A percentile compares a stretch with the other conserved stretches of the same genome.
Evolutionary conservation across 2,329 filamentous ascomycete species (phyloP).

Genomic region (Colletotrichum coccodes): DNA sequence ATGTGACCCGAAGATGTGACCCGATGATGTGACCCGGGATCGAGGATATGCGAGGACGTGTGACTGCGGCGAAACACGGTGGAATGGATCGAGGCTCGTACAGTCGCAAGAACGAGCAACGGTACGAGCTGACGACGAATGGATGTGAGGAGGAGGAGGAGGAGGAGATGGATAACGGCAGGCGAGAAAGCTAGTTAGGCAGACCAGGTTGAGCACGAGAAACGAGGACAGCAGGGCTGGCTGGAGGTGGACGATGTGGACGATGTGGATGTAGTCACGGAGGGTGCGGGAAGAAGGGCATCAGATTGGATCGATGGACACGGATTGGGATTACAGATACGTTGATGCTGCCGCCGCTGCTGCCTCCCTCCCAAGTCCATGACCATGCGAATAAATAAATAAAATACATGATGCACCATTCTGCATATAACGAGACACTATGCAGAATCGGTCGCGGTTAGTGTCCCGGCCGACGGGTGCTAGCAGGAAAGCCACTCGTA

Average conservation of each 20-base stretch:
- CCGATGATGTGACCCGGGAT: too few species aligned
- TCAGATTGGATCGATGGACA: neutral
- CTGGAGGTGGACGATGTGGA: neutral
- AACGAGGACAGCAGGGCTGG: neutral
- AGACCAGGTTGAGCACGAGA: neutral
- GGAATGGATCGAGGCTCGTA: constrained; percentile 23
- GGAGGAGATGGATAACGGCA: neutral
- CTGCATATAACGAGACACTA: neutral
- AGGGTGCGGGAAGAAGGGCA: constrained; percentile 9
- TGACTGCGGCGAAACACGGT: constrained; percentile 25
- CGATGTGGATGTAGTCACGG: neutral
- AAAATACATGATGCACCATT: neutral
- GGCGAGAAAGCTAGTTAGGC: neutral
- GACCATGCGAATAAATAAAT: constrained; percentile 3
- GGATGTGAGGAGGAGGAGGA: neutral
- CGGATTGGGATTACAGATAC: neutral
- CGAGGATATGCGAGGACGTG: neutral
- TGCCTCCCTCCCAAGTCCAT: neutral
- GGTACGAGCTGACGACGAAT: neutral
- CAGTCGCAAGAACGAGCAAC: constrained; percentile 6
- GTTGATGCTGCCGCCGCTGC: neutral
- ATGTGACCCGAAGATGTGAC: neutral
- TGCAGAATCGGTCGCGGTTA: constrained; percentile 7
- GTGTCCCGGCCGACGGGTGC: constrained; percentile 23
- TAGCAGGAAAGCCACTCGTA: constrained; percentile 26